Base-by-base conservation (phyloP, 768 basidiomycete genomes). In the Crassisporium funariophilum region DNA sequence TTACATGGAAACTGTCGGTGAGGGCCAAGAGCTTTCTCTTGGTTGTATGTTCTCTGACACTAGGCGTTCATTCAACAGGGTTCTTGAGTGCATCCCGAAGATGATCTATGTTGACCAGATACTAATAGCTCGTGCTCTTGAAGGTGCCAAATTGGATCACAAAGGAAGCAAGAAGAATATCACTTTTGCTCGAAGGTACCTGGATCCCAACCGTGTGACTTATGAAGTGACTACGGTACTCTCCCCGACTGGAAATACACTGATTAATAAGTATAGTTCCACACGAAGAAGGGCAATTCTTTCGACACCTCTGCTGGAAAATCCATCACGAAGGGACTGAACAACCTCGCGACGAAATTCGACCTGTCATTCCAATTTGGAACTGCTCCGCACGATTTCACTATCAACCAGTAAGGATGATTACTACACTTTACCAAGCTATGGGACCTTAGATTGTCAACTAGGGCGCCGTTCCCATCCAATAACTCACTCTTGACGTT, bases 1-100 rank as follows among this genome's bases (percentile, higher is more conserved):
- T 17, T 95, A 95, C 61, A 88, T 95, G 86, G 94, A 97, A 68
- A 97, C 93, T 8, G 72, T 95, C 44, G 91, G 90, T 86, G 39
- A 10, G 78, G 4, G 15, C 21, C 11, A 8, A 4, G 12, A 15
- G 31, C 21, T 20, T 4, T 15, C 17, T 15, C 23, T 21, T 3
- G 16, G 2, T 15, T 31, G 47, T 33, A 11, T 17, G 49, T 35
- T 51, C 3, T 35, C 33, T 34, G 12, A 27, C 19, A n/a, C n/a
- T n/a, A n/a, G n/a, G n/a, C n/a, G n/a, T n/a, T 16, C n/a, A 19
- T 24, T 33, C 21, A 12, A 20, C 20, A 76, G 74, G 84, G 7
- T 91, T 83, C 80, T 68, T 88, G 72, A 84, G 88, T 84, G 56
- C 33, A 73, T 64, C 35, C 12, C 37, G 8, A 33, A 7, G 7